Conservation (phyloP, 2,329 filamentous ascomycete species). For the Sphaerostilbella broomeana region DNA sequence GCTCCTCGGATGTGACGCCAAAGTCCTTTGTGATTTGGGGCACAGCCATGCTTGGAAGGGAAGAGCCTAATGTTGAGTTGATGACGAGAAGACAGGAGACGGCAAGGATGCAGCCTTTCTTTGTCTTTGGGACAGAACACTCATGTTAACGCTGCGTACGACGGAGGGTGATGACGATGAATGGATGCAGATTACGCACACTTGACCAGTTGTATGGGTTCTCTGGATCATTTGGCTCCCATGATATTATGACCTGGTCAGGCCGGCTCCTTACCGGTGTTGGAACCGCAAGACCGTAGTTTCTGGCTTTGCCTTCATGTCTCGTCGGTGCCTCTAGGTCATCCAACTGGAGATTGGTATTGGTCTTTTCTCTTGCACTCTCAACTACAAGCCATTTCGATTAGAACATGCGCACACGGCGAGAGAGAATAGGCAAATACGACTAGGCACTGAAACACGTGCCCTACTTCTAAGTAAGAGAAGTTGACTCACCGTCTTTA, state of each 20-base stretch:
- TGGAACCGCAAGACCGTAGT: constrained; percentile 29
- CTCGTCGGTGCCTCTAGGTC: too few relatives aligned
- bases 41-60: constrained; percentile 57
- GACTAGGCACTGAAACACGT: too few relatives aligned
- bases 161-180: too few relatives aligned
- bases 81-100: constrained; percentile 54
- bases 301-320: too few relatives aligned
- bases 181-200: constrained; percentile 20
- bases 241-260: constrained; percentile 34
- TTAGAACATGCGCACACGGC: too few relatives aligned
- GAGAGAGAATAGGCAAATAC: too few relatives aligned
- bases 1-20: constrained; percentile 41
- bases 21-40: constrained; percentile 53
- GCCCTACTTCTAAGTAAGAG: constrained; percentile 31
- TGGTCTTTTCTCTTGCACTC: too few relatives aligned
- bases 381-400: too few relatives aligned
- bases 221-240: constrained; percentile 42
- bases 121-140: constrained; percentile 30
- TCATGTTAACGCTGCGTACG: not conserved
- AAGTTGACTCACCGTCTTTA: constrained; percentile 33
- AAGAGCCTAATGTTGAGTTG: constrained; percentile 61
- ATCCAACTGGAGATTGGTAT: too few relatives aligned
- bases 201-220: constrained; percentile 48
- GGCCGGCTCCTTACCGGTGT: constrained; percentile 28
- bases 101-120: constrained; percentile 48